phyloP scores from a whole-genome alignment of 2,329 filamentous ascomycete species.

The Biscogniauxia marginata region DNA sequence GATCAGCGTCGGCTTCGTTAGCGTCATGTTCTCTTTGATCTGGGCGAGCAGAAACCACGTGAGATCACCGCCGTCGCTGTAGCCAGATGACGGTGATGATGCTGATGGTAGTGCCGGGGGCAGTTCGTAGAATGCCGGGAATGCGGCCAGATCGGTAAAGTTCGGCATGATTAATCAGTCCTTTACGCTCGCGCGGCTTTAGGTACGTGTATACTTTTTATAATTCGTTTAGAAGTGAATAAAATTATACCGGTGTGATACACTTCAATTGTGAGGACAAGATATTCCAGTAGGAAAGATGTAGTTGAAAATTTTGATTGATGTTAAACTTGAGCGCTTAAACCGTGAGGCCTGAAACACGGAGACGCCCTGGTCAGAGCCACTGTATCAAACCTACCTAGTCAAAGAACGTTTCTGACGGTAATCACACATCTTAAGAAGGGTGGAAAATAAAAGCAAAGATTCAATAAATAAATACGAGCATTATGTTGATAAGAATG shows the following conservation, averaged over 20 bases:
- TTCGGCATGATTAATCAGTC: slow-evolving; percentile 2
- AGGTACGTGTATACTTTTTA: no score
- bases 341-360: background rate
- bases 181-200: no score
- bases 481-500: no score
- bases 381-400: background rate
- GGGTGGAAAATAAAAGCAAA: no score
- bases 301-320: background rate
- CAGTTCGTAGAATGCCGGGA: slow-evolving; percentile 20
- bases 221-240: no score
- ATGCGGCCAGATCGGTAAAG: slow-evolving; percentile 3
- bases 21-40: slow-evolving; percentile 38
- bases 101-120: slow-evolving; percentile 7
- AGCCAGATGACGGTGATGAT: slow-evolving; percentile 4
- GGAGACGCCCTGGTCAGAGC: background rate
- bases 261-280: no score
- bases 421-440: no score
- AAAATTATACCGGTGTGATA: no score
- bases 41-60: slow-evolving; percentile 34
- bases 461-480: no score
- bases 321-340: background rate
- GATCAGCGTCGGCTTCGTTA: slow-evolving; percentile 49
- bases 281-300: no score
- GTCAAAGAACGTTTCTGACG: background rate
- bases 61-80: slow-evolving; percentile 1